Percentiles rank a stretch among this genome's conserved stretches.
These are phyloP conservation scores for Scheffersomyces quercinus DNA, from an alignment of 1,139 yeast genomes.

Conservation along the genomic window DNA sequence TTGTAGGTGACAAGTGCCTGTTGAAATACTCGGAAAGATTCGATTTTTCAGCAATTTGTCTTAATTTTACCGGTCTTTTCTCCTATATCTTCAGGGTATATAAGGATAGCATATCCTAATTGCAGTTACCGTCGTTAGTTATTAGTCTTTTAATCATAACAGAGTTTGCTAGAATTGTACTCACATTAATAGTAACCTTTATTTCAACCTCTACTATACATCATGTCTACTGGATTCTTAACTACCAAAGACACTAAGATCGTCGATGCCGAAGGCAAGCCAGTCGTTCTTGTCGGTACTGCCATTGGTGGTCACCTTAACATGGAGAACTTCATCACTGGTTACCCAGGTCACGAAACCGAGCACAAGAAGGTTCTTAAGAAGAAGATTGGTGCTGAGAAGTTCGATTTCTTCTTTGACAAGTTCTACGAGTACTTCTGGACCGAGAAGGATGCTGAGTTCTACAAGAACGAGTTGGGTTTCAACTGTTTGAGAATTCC, in stretches of 20 bases:
- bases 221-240: slow-evolving; percentile 13
- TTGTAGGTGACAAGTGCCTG: too few relatives aligned
- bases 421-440: slow-evolving; percentile 49
- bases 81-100: too few relatives aligned
- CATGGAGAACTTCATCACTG: slow-evolving; percentile 54
- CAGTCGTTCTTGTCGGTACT: slow-evolving; percentile 38
- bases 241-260: slow-evolving; percentile 39
- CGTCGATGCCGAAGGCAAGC: slow-evolving; percentile 33
- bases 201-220: not conserved
- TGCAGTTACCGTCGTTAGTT: too few relatives aligned
- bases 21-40: too few relatives aligned
- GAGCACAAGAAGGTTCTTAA: slow-evolving; percentile 41
- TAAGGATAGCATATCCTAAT: too few relatives aligned
- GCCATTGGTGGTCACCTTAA: slow-evolving; percentile 50
- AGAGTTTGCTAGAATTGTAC: too few relatives aligned
- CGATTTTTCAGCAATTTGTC: too few relatives aligned
- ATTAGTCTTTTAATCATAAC: too few relatives aligned
- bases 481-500: slow-evolving; percentile 48
- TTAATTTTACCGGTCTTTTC: too few relatives aligned
- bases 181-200: too few relatives aligned
- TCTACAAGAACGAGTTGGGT: slow-evolving; percentile 36
- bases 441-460: slow-evolving; percentile 45
- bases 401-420: slow-evolving; percentile 44
- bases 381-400: slow-evolving; percentile 39
- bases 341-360: slow-evolving; percentile 50